phyloP scores from a whole-genome alignment of 495 filamentous ascomycete species.

The Annulohypoxylon nitens region DNA sequence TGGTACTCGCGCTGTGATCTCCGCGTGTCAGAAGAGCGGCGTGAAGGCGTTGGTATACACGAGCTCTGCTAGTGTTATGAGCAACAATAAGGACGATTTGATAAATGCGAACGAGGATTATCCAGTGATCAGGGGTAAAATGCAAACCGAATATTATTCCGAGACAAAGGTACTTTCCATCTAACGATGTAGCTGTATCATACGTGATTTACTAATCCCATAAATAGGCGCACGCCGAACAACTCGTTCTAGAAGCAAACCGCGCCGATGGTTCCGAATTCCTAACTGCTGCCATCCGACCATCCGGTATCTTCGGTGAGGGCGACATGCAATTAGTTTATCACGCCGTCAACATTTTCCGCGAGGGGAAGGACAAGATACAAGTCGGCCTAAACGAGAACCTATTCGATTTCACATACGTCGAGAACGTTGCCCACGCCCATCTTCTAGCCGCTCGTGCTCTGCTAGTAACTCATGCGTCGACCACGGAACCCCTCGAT shows the following conservation, averaged over 20 bases:
- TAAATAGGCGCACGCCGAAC: constrained; percentile 85
- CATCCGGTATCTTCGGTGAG: constrained; percentile 91
- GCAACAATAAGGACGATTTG: constrained; percentile 82
- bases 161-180: constrained; percentile 76
- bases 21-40: constrained; percentile 77
- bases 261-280: constrained; percentile 72
- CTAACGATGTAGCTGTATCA: constrained; percentile 10
- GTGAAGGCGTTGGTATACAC: constrained; percentile 97
- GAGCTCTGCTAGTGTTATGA: constrained; percentile 87
- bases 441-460: constrained; percentile 79
- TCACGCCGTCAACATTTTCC: constrained; percentile 73
- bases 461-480: constrained; percentile 72
- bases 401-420: constrained; percentile 87
- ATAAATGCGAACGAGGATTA: constrained; percentile 91
- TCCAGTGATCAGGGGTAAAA: constrained; percentile 76
- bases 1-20: constrained; percentile 83
- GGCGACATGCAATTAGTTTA: constrained; percentile 78
- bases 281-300: constrained; percentile 84
- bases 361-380: constrained; percentile 75
- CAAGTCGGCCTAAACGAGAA: constrained; percentile 93
- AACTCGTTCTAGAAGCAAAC: constrained; percentile 87
- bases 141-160: constrained; percentile 90
- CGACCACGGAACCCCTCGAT: constrained; percentile 72
- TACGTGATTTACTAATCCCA: constrained; percentile 10
- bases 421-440: constrained; percentile 80